Base-by-base conservation (phyloP, 192 early-diverging fungal genomes). In the Backusella circina region DNA sequence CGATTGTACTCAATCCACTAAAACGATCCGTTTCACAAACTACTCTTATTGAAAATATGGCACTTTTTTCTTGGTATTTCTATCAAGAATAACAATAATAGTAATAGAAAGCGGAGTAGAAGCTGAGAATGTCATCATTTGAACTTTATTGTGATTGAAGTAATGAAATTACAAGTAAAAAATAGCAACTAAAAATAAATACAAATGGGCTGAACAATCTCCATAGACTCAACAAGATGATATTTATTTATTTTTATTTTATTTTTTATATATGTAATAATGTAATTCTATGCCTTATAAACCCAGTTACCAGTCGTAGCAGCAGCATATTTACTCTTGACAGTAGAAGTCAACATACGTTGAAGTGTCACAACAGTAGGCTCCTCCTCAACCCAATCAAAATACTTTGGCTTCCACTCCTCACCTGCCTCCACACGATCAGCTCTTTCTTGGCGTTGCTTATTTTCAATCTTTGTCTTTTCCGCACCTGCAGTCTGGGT, bases 401-500 rank as follows among this genome's bases (percentile, higher is more conserved):
- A 81, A 38, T 77, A 77, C 10, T 37, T 47, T 37, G 79, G 75
- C 16, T 72, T 38, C 79, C 79, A 81, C 21, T 39, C 32, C 16
- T 71, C 80, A 47, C 78, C 82, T 38, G 82, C 67, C 70, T 90
- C 89, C 9, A 87, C 83, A 31, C 91, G 88, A 47, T 78, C 78
- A 70, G 83, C 85, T 51, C 87, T 86, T 69, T 89, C 68, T 18
- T 75, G 82, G 12, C 91, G 85, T 80, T 93, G 90, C 16, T 82
- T 79, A 36, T 90, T 88, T 72, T 93, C 91, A 26, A 93, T 89
- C 47, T 76, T 85, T 7, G 86, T 81, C 83, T 94, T 94, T 73
- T 91, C 86, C 33, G 78, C 73, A 5, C 90, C 87, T 1, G 92
- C 92, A 0, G 84, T 84, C 13, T 86, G 80, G 70, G 87, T 90